These are phyloP conservation scores for Populus ilicifolia DNA, from an alignment of 345 rosid species.

Conservation along the genomic window DNA sequence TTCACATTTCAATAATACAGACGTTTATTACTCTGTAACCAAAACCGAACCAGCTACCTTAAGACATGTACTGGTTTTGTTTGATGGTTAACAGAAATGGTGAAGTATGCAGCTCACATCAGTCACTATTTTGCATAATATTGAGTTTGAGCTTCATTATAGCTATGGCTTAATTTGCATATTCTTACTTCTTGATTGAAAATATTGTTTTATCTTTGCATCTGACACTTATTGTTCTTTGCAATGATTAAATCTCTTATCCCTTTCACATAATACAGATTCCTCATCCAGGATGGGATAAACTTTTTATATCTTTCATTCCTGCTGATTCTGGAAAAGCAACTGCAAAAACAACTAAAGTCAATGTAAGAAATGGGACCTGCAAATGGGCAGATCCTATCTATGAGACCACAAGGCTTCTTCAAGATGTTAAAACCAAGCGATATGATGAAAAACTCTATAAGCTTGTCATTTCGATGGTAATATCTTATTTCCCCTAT, in stretches of 20 bases:
- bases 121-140: not conserved
- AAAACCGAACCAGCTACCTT: not conserved
- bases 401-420: conserved; percentile 93
- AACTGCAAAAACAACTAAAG: conserved; percentile 87
- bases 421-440: conserved; percentile 73
- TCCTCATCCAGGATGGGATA: conserved; percentile 96
- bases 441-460: conserved; percentile 78
- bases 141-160: not conserved
- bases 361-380: conserved; percentile 88
- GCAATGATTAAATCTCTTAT: conserved; percentile 9
- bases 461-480: conserved; percentile 85
- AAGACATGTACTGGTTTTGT: not conserved
- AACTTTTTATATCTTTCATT: conserved; percentile 79
- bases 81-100: not conserved
- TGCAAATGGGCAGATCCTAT: conserved; percentile 99
- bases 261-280: conserved; percentile 41
- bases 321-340: conserved; percentile 93
- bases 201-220: not conserved
- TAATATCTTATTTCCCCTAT: conserved; percentile 24
- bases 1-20: not conserved
- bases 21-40: not conserved
- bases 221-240: not conserved
- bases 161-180: not conserved
- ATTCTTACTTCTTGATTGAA: not conserved
- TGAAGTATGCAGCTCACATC: not conserved